Conservation (phyloP, 441 rosid species). For the Sinapis alba region DNA sequence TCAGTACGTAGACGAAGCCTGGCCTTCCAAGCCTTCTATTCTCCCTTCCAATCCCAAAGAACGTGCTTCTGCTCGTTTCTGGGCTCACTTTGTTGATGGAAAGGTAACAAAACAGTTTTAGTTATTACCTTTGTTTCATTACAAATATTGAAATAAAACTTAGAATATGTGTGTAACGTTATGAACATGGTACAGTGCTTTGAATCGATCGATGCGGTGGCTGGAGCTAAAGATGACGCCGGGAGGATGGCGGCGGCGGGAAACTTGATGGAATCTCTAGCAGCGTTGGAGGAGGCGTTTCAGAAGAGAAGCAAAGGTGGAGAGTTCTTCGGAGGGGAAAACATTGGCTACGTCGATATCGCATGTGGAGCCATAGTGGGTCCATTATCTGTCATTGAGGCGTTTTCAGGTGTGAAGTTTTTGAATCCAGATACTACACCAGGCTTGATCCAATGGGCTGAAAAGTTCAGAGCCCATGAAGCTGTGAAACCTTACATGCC, state of each 20-base stretch:
- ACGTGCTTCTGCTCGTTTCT: conserved; percentile 63
- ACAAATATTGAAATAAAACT: background rate
- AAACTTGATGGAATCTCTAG: conserved; percentile 44
- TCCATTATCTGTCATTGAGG: conserved; percentile 56
- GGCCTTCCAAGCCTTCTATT: conserved; percentile 59
- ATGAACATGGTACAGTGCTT: conserved; percentile 6
- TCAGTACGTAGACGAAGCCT: conserved; percentile 65
- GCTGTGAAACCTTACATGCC: conserved; percentile 68
- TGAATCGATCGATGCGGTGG: conserved; percentile 49
- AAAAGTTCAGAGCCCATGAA: conserved; percentile 49
- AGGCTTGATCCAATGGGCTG: conserved; percentile 57
- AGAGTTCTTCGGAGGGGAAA: conserved; percentile 66
- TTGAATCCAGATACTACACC: conserved; percentile 52
- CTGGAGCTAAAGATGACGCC: conserved; percentile 46
- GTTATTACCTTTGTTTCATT: background rate
- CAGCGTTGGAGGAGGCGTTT: conserved; percentile 55
- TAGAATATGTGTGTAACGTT: background rate
- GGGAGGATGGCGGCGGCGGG: conserved; percentile 43
- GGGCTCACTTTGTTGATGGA: conserved; percentile 69
- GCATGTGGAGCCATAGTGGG: conserved; percentile 58
- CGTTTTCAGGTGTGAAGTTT: conserved; percentile 40
- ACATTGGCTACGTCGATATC: conserved; percentile 64
- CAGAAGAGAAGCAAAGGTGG: conserved; percentile 59
- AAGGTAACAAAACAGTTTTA: conserved; percentile 45
- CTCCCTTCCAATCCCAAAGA: conserved; percentile 61